Base-by-base conservation (phyloP, 345 rosid species). In the Populus tremula region DNA sequence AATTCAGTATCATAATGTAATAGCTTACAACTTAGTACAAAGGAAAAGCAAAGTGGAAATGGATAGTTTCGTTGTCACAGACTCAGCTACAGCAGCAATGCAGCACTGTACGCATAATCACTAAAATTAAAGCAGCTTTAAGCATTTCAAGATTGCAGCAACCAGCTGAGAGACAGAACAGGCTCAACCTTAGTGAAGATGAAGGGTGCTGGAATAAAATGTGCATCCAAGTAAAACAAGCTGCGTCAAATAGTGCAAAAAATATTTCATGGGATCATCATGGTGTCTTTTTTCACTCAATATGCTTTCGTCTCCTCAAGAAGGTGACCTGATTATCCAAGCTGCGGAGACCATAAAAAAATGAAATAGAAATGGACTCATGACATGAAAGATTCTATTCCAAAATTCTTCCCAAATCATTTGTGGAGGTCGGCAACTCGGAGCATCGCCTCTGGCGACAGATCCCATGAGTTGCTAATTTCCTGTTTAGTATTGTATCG, bases 261-360 rank as follows among this genome's bases (percentile, higher is more conserved):
- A 79, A 73, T 83, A 84, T 78, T 85, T 87, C 88, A 89, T 85
- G 2, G 89, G 89, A 63, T 87, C 89, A 68, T 83, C 89, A 2
- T 62, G 76, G 70, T 82, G 88, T 6, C 76, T 17, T 75, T 89
- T 67, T 84, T 87, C 85, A 84, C 80, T 36, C 86, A 25, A 78
- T 82, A 85, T 8, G 87, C 92, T 78, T 90, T 92, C 91, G 86
- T 91, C 47, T 91, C 91, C 77, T 87, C 27, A 27, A 91, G 0
- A 79, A 83, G 56, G 95, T 91, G 33, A 89, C 94, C 94, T 88
- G 59, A 5, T 31, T 31, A 31, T 31, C 33, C 33, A 31, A 31
- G 33, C 3, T 31, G 33, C 33, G 33, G 33, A 31, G 33, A 18
- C 62, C 39, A 39, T 29, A 49, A 50, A 21, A 76, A 49, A 16